Percentiles rank a stretch among this genome's conserved stretches.
phyloP scores from a whole-genome alignment of 352 stramenopile genomes.

The Saprolegnia parasitica region DNA sequence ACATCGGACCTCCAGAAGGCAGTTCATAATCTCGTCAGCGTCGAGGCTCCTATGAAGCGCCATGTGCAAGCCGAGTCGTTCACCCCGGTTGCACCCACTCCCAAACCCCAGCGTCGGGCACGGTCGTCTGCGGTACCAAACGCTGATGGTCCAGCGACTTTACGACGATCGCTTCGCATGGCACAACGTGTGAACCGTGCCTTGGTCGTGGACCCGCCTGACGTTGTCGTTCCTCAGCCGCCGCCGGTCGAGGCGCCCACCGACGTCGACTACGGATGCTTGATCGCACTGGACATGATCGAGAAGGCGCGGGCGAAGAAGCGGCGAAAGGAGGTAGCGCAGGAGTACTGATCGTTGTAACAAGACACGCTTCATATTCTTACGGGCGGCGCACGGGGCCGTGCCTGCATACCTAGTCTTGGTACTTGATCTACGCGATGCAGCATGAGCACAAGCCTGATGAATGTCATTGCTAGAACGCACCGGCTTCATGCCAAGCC shows the following conservation, averaged over 20 bases:
- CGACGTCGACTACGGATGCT: background rate
- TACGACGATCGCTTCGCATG: background rate
- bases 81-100: no score
- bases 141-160: background rate
- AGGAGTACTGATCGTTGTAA: background rate
- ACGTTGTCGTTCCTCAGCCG: background rate
- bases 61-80: no score
- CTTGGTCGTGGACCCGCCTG: background rate
- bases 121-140: no score
- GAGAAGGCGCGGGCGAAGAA: conserved; percentile 21
- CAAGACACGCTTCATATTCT: conserved; percentile 27
- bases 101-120: no score
- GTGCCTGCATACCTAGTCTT: conserved; percentile 14
- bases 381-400: background rate
- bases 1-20: no score
- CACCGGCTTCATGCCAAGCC: conserved; percentile 41
- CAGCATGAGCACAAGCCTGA: background rate
- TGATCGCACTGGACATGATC: conserved; percentile 22
- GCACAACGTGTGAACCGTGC: background rate
- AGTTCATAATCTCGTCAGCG: no score
- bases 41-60: no score
- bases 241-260: background rate
- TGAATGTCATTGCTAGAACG: conserved; percentile 1
- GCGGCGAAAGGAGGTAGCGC: conserved; percentile 6
- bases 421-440: background rate